phyloP scores from a whole-genome alignment of 768 basidiomycete genomes.

The Tricholoma flavovirens region DNA sequence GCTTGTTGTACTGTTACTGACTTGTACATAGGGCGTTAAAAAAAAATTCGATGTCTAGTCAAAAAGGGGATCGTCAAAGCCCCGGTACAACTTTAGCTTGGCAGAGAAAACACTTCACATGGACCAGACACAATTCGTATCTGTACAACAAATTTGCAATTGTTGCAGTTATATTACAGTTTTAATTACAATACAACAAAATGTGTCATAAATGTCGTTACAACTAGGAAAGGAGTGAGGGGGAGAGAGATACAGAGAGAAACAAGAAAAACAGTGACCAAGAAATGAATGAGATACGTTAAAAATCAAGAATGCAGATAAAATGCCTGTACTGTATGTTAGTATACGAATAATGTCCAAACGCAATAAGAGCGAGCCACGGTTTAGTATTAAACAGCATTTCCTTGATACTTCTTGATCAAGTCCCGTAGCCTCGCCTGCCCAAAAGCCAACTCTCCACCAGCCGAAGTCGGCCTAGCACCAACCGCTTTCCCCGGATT shows the following conservation, averaged over 20 bases:
- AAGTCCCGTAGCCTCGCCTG: constrained; percentile 72
- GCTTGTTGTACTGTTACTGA: not conserved
- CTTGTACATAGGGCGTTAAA: not conserved
- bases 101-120: too few relatives aligned
- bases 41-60: not conserved
- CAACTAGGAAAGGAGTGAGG: not conserved
- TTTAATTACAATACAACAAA: not conserved
- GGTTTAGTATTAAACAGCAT: constrained; percentile 8
- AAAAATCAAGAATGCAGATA: not conserved
- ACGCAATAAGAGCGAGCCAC: too few relatives aligned
- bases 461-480: constrained; percentile 18
- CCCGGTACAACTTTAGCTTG: too few relatives aligned
- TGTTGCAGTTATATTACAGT: not conserved
- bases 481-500: constrained; percentile 14
- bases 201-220: not conserved
- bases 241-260: not conserved
- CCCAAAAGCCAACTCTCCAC: constrained; percentile 61
- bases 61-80: not conserved
- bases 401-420: constrained; percentile 74
- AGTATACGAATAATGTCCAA: not conserved
- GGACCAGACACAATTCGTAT: too few relatives aligned
- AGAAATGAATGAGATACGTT: not conserved
- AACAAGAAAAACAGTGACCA: not conserved
- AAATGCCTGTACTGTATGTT: not conserved
- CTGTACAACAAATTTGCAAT: not conserved